phyloP scores from a whole-genome alignment of 2,329 filamentous ascomycete genomes.

The Paecilomyces formosus region DNA sequence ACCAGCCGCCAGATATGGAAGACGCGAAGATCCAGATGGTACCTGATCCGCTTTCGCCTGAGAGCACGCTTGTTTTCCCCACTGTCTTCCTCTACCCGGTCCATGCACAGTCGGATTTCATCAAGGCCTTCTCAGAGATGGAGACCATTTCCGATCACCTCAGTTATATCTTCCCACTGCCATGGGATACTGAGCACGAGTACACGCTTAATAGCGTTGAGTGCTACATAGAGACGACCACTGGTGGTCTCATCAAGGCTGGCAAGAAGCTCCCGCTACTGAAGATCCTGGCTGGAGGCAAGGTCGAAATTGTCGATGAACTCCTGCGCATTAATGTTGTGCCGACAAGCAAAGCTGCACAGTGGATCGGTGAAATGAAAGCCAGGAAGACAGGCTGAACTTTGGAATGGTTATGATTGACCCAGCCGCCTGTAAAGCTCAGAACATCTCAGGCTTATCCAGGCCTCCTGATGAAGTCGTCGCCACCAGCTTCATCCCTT shows the following conservation, averaged over 20 bases:
- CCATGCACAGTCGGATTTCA: conserved; percentile 76
- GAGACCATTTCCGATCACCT: conserved; percentile 71
- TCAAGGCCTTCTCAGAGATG: conserved; percentile 77
- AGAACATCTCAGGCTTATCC: background rate
- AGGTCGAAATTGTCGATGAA: conserved; percentile 81
- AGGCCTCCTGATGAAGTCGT: background rate
- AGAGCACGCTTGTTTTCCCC: conserved; percentile 67
- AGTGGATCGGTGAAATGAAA: conserved; percentile 85
- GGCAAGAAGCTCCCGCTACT: conserved; percentile 75
- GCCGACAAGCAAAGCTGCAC: conserved; percentile 59
- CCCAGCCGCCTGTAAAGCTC: background rate
- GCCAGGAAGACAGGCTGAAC: conserved; percentile 45
- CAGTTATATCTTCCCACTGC: conserved; percentile 75
- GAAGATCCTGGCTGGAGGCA: conserved; percentile 66
- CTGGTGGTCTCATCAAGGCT: conserved; percentile 77
- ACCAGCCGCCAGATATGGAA: conserved; percentile 75
- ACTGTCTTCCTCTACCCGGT: conserved; percentile 78
- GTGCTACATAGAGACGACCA: conserved; percentile 78
- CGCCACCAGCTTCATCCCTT: no score
- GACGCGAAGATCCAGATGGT: conserved; percentile 66
- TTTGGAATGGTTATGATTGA: background rate
- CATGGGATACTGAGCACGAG: conserved; percentile 67
- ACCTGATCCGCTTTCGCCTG: conserved; percentile 65
- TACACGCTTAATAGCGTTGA: conserved; percentile 65
- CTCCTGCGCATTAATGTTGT: conserved; percentile 77